Percentiles rank a stretch among this genome's conserved stretches.
Conservation (phyloP, 129 eudicot species). For the Arctium minus region DNA sequence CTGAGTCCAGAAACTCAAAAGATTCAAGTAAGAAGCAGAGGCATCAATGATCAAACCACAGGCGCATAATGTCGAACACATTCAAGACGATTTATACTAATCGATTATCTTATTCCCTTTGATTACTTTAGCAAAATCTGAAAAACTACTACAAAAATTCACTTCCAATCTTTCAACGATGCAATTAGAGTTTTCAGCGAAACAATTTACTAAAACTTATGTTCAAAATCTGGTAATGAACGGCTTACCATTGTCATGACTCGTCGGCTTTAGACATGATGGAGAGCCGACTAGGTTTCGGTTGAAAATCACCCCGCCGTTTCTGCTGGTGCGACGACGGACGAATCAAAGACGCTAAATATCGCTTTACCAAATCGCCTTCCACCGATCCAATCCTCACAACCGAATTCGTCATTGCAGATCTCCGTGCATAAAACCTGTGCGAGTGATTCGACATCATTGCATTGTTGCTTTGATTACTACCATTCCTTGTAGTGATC, state of each 20-base stretch:
- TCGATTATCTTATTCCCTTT: neutral
- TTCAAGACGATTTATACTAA: neutral
- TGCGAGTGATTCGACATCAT: conserved; percentile 37
- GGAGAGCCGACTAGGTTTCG: conserved; percentile 60
- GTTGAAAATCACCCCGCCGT: conserved; percentile 57
- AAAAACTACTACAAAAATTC: neutral
- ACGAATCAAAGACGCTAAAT: conserved; percentile 55
- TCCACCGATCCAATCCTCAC: conserved; percentile 66
- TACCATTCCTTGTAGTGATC: neutral
- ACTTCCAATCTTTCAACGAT: neutral
- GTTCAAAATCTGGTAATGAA: neutral
- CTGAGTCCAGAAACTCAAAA: neutral
- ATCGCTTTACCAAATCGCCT: conserved; percentile 61
- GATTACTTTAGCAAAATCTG: neutral
- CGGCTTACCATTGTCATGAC: neutral
- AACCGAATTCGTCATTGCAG: conserved; percentile 71
- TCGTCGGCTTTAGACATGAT: conserved; percentile 49
- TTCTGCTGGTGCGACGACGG: conserved; percentile 65
- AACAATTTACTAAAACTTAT: neutral
- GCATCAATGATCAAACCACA: neutral
- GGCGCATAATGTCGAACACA: neutral
- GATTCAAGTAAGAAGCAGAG: neutral
- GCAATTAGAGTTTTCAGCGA: conserved; percentile 9
- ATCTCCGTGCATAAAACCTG: conserved; percentile 54
- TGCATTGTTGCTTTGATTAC: neutral